Evolutionary conservation across 768 basidiomycete genomes (phyloP).

Genomic region (Suillus discolor): DNA sequence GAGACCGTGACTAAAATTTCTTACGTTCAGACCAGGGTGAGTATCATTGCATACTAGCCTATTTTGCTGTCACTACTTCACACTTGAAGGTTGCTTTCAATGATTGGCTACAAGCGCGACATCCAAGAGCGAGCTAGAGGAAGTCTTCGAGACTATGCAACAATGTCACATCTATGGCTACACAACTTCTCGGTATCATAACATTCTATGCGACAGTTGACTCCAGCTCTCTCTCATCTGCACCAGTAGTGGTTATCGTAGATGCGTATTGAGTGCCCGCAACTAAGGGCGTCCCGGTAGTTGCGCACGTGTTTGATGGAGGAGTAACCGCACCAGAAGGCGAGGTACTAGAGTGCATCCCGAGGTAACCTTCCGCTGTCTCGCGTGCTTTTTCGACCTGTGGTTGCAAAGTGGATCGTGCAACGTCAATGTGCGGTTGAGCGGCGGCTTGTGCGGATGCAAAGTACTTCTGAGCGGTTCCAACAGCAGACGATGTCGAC

Average conservation of each 20-base stretch:
- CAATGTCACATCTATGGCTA: background rate
- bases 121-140: no score
- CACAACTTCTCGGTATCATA: background rate
- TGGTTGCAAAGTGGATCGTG: slow-evolving; percentile 29
- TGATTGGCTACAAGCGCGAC: no score
- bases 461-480: slow-evolving; percentile 35
- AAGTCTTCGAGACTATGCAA: background rate
- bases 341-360: slow-evolving; percentile 11
- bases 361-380: slow-evolving; percentile 21
- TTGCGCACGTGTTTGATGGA: slow-evolving; percentile 21
- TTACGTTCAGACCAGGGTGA: no score
- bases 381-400: slow-evolving; percentile 31
- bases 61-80: no score
- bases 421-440: slow-evolving; percentile 31
- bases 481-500: slow-evolving; percentile 30
- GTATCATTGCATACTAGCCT: no score
- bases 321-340: slow-evolving; percentile 14
- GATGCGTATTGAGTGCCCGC: slow-evolving; percentile 31
- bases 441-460: slow-evolving; percentile 18
- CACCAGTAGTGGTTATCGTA: slow-evolving; percentile 12
- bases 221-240: slow-evolving; percentile 6
- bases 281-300: slow-evolving; percentile 42
- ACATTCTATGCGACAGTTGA: slow-evolving; percentile 9
- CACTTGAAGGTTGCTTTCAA: no score
- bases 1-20: no score